A percentile compares a stretch with the other conserved stretches of the same genome.
Evolutionary conservation across 768 basidiomycete genomes (phyloP).

Genomic region (Russula virescens): DNA sequence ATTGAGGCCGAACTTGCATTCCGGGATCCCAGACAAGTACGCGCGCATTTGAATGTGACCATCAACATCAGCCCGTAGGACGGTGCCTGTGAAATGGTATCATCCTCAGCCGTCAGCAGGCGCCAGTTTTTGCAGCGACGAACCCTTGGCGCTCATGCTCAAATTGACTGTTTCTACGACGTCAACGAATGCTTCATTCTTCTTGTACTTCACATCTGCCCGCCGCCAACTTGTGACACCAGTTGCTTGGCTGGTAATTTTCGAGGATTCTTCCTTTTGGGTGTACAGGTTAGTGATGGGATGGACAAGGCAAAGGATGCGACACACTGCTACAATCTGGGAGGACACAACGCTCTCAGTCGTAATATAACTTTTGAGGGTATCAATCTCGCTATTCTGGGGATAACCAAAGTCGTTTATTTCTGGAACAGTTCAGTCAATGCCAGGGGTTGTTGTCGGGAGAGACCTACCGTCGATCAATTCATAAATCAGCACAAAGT

Average conservation of each 20-base stretch:
- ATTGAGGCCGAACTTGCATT: conserved; percentile 98
- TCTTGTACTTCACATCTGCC: conserved; percentile 96
- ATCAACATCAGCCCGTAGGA: conserved; percentile 94
- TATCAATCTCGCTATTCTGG: conserved; percentile 98
- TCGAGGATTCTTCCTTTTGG: conserved; percentile 87
- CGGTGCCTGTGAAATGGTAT: conserved; percentile 50
- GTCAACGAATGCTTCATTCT: conserved; percentile 99
- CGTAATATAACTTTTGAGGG: conserved; percentile 95
- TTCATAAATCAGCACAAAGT: conserved; percentile 98
- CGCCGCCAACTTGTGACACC: conserved; percentile 95
- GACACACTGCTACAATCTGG: conserved; percentile 71
- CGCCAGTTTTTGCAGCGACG: conserved; percentile 20
- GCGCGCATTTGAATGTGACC: conserved; percentile 98
- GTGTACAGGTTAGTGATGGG: not conserved
- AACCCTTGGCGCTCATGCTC: conserved; percentile 96
- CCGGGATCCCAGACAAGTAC: conserved; percentile 92
- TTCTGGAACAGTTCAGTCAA: conserved; percentile 43
- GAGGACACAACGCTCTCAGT: conserved; percentile 92
- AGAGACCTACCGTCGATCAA: conserved; percentile 79
- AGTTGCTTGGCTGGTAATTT: conserved; percentile 95
- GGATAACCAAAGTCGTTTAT: conserved; percentile 99
- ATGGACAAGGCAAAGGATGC: not conserved
- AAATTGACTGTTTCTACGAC: conserved; percentile 96
- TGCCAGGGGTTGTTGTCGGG: not conserved
- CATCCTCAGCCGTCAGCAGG: conserved; percentile 3